Percentiles rank a stretch among this genome's conserved stretches.
These are phyloP conservation scores for Phyllosticta ampelicida DNA, from an alignment of 2,329 filamentous ascomycete species.

Conservation along the genomic window DNA sequence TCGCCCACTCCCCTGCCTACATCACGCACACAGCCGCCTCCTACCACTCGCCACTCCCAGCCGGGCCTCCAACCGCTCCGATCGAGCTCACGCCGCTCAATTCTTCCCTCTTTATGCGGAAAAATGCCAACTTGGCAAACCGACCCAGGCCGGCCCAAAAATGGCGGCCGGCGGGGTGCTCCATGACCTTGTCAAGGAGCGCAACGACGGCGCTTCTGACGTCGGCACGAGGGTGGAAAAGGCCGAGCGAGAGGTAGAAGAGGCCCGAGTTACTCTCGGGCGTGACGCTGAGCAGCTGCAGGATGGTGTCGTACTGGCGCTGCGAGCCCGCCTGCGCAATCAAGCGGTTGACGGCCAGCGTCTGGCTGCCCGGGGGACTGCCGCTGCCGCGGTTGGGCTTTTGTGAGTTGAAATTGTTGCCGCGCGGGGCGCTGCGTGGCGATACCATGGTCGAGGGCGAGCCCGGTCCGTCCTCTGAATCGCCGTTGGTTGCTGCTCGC, in stretches of 20 bases:
- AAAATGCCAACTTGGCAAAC: conserved; percentile 80
- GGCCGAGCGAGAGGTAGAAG: conserved; percentile 80
- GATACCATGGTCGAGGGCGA: conserved; percentile 12
- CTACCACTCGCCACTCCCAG: not conserved
- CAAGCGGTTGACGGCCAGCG: not conserved
- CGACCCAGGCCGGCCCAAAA: conserved; percentile 82
- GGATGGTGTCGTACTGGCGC: conserved; percentile 28
- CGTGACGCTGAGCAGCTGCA: conserved; percentile 63
- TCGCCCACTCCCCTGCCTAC: too few species aligned
- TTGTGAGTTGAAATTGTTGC: conserved; percentile 12
- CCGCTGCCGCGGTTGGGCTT: not conserved
- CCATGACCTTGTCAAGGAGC: conserved; percentile 68
- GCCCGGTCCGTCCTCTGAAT: not conserved
- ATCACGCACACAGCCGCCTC: too few species aligned
- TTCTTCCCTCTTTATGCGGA: conserved; percentile 60
- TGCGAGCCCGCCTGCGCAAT: conserved; percentile 12
- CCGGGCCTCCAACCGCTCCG: not conserved
- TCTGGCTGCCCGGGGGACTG: conserved; percentile 6
- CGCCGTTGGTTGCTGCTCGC: conserved; percentile 10
- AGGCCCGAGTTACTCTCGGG: conserved; percentile 79
- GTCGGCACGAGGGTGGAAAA: conserved; percentile 79
- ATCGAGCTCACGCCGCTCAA: not conserved
- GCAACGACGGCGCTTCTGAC: conserved; percentile 70
- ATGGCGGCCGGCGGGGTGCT: conserved; percentile 83
- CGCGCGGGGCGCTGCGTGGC: conserved; percentile 12